phyloP scores from a whole-genome alignment of 768 basidiomycete genomes.

The Calocybe indica region DNA sequence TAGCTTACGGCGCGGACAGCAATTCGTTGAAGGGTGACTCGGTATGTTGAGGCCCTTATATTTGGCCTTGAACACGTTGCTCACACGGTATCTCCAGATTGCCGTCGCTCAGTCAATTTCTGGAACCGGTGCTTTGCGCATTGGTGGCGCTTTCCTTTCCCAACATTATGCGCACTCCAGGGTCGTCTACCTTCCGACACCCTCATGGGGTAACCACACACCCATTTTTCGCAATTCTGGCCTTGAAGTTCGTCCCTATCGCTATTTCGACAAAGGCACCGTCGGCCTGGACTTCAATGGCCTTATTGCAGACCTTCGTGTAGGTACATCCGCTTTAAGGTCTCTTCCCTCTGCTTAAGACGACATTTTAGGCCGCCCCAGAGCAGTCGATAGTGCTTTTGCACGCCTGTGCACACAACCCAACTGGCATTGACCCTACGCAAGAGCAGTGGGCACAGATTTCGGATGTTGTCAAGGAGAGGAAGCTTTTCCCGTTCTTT shows the following conservation, averaged over 20 bases:
- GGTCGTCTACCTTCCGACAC: conserved; percentile 85
- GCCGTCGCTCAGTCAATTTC: conserved; percentile 92
- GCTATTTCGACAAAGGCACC: conserved; percentile 90
- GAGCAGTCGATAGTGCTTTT: conserved; percentile 81
- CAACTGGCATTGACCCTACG: conserved; percentile 96
- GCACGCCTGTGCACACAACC: conserved; percentile 98
- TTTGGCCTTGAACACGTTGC: conserved; percentile 4
- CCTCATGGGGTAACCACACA: conserved; percentile 98
- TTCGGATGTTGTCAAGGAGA: conserved; percentile 82
- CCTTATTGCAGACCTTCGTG: conserved; percentile 82
- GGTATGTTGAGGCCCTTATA: conserved; percentile 36
- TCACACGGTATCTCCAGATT: conserved; percentile 42
- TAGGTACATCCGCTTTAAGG: conserved; percentile 24
- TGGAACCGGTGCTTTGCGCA: conserved; percentile 94
- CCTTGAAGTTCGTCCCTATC: conserved; percentile 86
- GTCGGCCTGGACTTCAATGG: conserved; percentile 91
- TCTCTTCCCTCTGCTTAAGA: neutral
- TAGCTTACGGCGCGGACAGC: conserved; percentile 87
- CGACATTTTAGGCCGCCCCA: conserved; percentile 48
- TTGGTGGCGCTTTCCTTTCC: conserved; percentile 88
- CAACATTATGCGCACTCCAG: conserved; percentile 85
- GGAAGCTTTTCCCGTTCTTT: conserved; percentile 94
- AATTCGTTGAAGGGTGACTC: conserved; percentile 63
- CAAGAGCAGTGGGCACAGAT: conserved; percentile 89
- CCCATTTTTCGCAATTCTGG: conserved; percentile 93